Evolutionary conservation across 176 grass and related monocot species (phyloP), one percentile per base, ranked within the genome.

Genomic region (Olyra latifolia): DNA sequence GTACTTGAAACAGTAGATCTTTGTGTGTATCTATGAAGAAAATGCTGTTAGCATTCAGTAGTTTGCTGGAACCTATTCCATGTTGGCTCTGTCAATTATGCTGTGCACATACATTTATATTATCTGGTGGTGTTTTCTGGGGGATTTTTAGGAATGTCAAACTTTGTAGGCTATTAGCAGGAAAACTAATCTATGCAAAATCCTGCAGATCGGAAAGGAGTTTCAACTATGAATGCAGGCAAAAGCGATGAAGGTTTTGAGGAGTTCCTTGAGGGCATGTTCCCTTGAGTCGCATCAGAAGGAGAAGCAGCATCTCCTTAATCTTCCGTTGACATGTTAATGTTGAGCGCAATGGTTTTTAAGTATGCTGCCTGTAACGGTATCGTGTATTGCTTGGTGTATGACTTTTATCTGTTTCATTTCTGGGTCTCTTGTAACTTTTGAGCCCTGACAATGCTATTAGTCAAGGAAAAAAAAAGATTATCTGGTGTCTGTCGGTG

Each of bases 261-360:
- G 1, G 94, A 90, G 47, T 97, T 86, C 43, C 87, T 97, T 0
- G 89, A 92, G 48, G 91, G 94, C 68, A 94, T 94, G 94, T 94
- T 97, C 80, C 94, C 82, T 12, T 94, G 87, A 97, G 41, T 7
- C 13, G 35, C 25, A 40, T 40, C 15, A 72, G 11, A 55, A 40
- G 69, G 20, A 50, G 24, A 14, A 23, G 49, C 69, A 12, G 24
- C 44, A 48, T 7, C 45, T 49, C 1, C 4, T 16, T 71, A 29
- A 20, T 71, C 13, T 71, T 71, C 68, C 15, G 24, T 57, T 71
- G 44, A 50, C 69, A 32, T 71, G 14, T 49, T 47, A 43, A 57
- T 57, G 56, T 8, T 42, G 16, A 57, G 28, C 5, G 3, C 2
- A 38, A 80, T 57, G 48, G 19, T 1, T 14, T 70, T 38, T n/a